Base-by-base conservation (phyloP, 768 basidiomycete genomes). In the Strobilomyces confusus region DNA sequence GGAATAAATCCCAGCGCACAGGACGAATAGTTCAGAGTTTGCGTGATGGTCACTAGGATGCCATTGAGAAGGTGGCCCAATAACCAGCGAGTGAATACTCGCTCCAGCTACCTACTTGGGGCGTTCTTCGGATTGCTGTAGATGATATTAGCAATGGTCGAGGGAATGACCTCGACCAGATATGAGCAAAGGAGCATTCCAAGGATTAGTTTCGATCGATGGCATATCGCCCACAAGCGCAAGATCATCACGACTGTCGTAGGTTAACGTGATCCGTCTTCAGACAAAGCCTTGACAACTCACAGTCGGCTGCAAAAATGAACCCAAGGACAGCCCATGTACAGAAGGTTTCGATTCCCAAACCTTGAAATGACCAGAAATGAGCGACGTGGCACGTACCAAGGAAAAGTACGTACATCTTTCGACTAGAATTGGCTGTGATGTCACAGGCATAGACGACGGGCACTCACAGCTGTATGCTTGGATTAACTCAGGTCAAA, bases 191-290 rank as follows among this genome's bases (percentile, higher is more conserved):
- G 44, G 20, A 56, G 32, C 19, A 25, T 37, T 1, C 38, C 32
- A 12, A 56, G 51, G 23, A 59, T 49, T 15, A 36, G 1, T 42
- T 34, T 55, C 4, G 58, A 59, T 19, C 38, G 57, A 29, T 45
- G n/a, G 43, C 56, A 59, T 46, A 59, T 58, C 8, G 54, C 48
- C 48, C 54, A 59, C 20, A 60, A 9, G 6, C 52, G 48, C 4
- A 57, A 48, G 26, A 50, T 46, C 52, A 52, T 47, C 12, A 30
- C 17, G n/a, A 38, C 51, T 47, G 6, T 23, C n/a, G 17, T n/a
- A 8, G n/a, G 32, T 25, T 20, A 25, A 22, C n/a, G 19, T 30
- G 15, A 38, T 17, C 20, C 7, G 36, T 22, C 26, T 37, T 38
- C n/a, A 17, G 22, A 19, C n/a, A 34, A 34, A 3, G 15, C 26